These are phyloP conservation scores for Trichoderma erinaceum DNA, from an alignment of 495 filamentous ascomycete genomes.

Conservation along the genomic window DNA sequence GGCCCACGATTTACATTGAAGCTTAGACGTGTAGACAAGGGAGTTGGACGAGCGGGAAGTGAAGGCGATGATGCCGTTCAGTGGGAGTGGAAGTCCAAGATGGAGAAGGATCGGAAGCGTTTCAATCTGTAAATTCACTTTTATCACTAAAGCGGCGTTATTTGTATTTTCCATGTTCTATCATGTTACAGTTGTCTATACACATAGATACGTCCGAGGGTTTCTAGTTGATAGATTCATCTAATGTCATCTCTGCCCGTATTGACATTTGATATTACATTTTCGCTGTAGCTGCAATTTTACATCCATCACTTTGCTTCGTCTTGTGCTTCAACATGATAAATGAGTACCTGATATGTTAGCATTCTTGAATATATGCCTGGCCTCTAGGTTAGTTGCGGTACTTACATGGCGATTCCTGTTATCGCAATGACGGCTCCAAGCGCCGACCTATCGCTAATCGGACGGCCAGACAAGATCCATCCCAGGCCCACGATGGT, in stretches of 20 bases:
- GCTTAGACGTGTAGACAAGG: constrained; percentile 84
- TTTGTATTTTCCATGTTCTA: not conserved
- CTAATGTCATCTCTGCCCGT: not conserved
- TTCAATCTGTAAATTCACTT: constrained; percentile 65
- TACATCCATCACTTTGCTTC: not conserved
- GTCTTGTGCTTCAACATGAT: constrained; percentile 41
- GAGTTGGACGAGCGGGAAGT: constrained; percentile 73
- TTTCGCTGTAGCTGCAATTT: not conserved
- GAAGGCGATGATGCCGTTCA: constrained; percentile 59
- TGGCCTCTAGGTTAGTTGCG: not conserved
- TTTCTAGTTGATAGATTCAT: not conserved
- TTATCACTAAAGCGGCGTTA: not conserved
- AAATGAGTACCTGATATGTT: constrained; percentile 34
- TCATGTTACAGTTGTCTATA: not conserved
- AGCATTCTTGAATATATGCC: constrained; percentile 15
- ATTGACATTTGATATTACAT: not conserved
- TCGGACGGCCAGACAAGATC: constrained; percentile 44
- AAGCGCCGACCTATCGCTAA: constrained; percentile 46
- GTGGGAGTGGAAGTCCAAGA: constrained; percentile 90
- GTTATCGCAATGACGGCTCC: constrained; percentile 50
- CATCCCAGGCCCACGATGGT: constrained; percentile 54
- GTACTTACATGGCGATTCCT: constrained; percentile 44
- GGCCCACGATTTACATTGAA: constrained; percentile 83
- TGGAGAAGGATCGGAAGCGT: constrained; percentile 89
- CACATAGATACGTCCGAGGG: not conserved